Evolutionary conservation across 805 yeast genomes (phyloP).

Genomic region (Torulaspora indica): DNA sequence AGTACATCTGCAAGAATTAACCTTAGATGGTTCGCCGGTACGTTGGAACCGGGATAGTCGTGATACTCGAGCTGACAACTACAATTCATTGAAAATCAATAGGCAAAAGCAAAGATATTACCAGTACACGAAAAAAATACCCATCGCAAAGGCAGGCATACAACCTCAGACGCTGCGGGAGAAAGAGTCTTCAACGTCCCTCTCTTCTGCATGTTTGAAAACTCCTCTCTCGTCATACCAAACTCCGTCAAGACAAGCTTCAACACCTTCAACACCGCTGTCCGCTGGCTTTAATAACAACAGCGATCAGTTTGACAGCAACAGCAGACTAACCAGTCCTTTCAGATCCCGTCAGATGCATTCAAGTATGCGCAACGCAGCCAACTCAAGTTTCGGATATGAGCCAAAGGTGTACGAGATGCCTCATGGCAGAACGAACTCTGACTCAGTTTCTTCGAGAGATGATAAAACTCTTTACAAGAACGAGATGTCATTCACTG

Average conservation of each 20-base stretch:
- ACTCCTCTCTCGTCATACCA: conserved; percentile 28
- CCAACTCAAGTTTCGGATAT: conserved; percentile 32
- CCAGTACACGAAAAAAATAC: conserved; percentile 32
- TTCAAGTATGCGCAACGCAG: conserved; percentile 1
- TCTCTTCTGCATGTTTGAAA: conserved; percentile 25
- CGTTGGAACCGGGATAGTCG: conserved; percentile 3
- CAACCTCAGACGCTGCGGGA: conserved; percentile 27
- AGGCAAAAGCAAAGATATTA: conserved; percentile 34
- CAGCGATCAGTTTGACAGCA: background rate
- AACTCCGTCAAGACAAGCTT: conserved; percentile 25
- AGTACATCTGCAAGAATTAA: background rate
- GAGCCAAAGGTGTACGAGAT: conserved; percentile 40
- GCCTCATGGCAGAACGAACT: conserved; percentile 18
- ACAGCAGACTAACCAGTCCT: conserved; percentile 11
- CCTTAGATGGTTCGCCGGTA: conserved; percentile 3
- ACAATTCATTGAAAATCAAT: conserved; percentile 31
- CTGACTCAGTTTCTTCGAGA: conserved; percentile 10
- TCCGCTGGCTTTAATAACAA: conserved; percentile 11
- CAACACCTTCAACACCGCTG: conserved; percentile 7
- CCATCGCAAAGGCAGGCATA: conserved; percentile 15
- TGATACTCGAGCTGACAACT: conserved; percentile 10
- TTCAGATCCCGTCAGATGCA: conserved; percentile 7
- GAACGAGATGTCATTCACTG: conserved; percentile 4
- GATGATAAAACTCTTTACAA: conserved; percentile 11
- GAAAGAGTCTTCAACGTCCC: conserved; percentile 27